Base-by-base conservation (phyloP, 1,284 basidiomycete species). In the Sporisorium reilianum region DNA sequence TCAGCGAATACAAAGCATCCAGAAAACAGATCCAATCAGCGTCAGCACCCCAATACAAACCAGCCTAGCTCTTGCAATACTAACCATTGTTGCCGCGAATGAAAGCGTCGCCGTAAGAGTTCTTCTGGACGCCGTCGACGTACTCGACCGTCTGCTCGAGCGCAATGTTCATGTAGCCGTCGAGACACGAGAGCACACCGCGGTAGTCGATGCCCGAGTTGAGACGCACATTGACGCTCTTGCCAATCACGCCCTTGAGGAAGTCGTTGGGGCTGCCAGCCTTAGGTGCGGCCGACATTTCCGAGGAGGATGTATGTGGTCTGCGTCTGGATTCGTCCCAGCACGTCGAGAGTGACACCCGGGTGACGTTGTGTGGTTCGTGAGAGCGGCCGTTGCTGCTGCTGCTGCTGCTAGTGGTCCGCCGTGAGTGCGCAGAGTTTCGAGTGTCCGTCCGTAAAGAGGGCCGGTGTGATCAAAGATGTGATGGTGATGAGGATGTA, bases 121-220 rank as follows among this genome's bases (percentile, higher is more conserved):
- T 96, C 41, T 93, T 95, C 57, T 92, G 88, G 34, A 87, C 85
- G 11, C 95, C 95, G 77, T 93, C 92, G 14, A 97, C 93, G 85
- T 93, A 91, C 86, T 99, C 96, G 85, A 95, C 93, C 1, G 95
- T 97, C 85, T 97, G 92, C 86, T 99, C 96, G 49, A 99, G 87
- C 5, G 95, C 96, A 61, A 99, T 97, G 87, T 99, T 99, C 97
- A 99, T 87, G 82, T 86, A 86, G 20, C 95, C 97, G 85, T 99
- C 97, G 23, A 99, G 88, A 85, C 97, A 98, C 8, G 94, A 95
- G n/a, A 99, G 87, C 1, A 95, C 89, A 40, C 96, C 96, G 76
- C 91, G 89, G 86, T 99, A 99, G 86, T 98, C 95, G 14, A 99
- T 92, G 1, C 97, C 97, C 42, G 92, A 94, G n/a, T 93, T 94